A percentile compares a stretch with the other conserved stretches of the same genome.
These are phyloP conservation scores for Caryopteris hybrid DNA, from an alignment of 305 asterid genomes.

Conservation along the genomic window DNA sequence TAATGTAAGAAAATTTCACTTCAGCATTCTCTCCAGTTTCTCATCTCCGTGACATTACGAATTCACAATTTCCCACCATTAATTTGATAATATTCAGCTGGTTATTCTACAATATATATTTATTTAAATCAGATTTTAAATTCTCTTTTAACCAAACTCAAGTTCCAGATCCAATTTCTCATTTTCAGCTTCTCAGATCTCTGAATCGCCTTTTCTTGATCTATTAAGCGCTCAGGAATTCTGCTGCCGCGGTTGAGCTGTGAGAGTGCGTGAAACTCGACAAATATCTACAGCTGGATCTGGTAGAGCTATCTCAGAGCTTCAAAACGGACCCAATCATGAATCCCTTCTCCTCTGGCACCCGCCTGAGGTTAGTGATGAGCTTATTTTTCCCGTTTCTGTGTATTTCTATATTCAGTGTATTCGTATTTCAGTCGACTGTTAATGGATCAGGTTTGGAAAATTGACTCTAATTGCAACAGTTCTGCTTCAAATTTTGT, in stretches of 20 bases:
- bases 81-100: constrained; percentile 1
- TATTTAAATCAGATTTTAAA: constrained; percentile 14
- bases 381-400: neutral
- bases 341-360: constrained; percentile 92
- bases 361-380: constrained; percentile 73
- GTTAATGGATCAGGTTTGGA: constrained; percentile 11
- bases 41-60: neutral
- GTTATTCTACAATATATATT: neutral
- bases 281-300: constrained; percentile 49
- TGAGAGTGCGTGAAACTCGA: constrained; percentile 9
- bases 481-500: constrained; percentile 7
- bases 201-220: constrained; percentile 27
- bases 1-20: neutral
- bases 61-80: constrained; percentile 1
- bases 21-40: neutral
- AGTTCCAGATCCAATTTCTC: constrained; percentile 31
- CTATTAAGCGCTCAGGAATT: constrained; percentile 17
- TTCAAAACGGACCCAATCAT: constrained; percentile 68
- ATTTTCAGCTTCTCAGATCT: constrained; percentile 29
- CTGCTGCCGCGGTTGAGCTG: constrained; percentile 35
- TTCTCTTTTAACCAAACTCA: neutral
- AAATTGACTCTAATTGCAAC: neutral
- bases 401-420: neutral
- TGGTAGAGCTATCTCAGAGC: constrained; percentile 65
- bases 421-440: neutral